These are phyloP conservation scores for Prinsepia uniflora DNA, from an alignment of 306 rosid genomes.

Conservation along the genomic window DNA sequence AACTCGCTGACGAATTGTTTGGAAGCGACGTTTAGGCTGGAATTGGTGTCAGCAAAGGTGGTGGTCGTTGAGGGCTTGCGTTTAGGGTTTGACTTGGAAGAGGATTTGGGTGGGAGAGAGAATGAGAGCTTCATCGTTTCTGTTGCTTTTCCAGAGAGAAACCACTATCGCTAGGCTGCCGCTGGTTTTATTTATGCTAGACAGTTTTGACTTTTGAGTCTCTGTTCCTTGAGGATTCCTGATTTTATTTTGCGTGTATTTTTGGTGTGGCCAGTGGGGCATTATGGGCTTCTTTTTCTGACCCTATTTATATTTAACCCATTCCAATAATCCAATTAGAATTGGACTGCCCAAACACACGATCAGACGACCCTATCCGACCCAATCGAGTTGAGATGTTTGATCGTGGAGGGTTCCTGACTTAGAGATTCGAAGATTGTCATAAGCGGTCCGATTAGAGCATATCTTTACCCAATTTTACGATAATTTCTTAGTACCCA, in stretches of 20 bases:
- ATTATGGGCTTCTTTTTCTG: neutral
- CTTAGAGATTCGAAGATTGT: no score
- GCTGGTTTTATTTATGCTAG: neutral
- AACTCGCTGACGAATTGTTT: constrained; percentile 34
- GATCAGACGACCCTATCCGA: neutral
- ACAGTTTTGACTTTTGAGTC: neutral
- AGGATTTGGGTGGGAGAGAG: constrained; percentile 34
- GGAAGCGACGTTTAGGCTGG: constrained; percentile 4
- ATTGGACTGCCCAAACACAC: neutral
- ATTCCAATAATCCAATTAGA: neutral
- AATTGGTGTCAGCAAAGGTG: constrained; percentile 3
- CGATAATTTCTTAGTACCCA: no score
- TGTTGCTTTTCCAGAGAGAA: neutral
- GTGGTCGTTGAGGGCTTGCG: constrained; percentile 9
- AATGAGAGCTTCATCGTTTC: constrained; percentile 39
- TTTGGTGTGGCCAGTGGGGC: neutral
- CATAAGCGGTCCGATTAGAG: no score
- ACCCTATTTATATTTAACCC: neutral
- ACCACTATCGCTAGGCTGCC: neutral
- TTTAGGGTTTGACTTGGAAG: constrained; percentile 31
- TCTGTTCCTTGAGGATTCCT: neutral
- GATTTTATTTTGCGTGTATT: neutral
- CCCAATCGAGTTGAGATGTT: no score
- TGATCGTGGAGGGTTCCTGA: no score
- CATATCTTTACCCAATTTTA: no score